These are phyloP conservation scores for Carpinus fangiana DNA, from an alignment of 306 rosid genomes.

Conservation along the genomic window DNA sequence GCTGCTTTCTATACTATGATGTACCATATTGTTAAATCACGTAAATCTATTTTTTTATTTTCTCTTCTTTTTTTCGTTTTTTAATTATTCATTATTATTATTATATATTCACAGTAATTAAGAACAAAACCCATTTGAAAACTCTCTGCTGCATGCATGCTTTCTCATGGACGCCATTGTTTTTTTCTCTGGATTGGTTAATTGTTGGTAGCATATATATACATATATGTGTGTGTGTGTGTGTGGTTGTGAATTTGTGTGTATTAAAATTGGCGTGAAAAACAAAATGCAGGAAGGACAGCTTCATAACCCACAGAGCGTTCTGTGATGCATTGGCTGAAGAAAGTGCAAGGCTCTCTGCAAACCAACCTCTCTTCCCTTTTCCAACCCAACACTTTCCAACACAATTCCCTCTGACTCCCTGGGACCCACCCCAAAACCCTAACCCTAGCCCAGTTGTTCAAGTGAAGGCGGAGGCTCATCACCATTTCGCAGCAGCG, in stretches of 20 bases:
- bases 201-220: neutral
- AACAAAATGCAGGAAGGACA: slow-evolving; percentile 68
- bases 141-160: neutral
- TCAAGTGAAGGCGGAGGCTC: slow-evolving; percentile 54
- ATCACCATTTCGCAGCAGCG: slow-evolving; percentile 16
- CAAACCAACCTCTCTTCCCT: slow-evolving; percentile 64
- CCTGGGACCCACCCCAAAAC: slow-evolving; percentile 73
- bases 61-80: no score
- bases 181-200: neutral
- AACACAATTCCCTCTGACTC: slow-evolving; percentile 29
- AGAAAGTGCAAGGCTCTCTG: slow-evolving; percentile 78
- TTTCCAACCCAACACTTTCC: slow-evolving; percentile 39
- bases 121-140: no score
- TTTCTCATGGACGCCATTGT: neutral
- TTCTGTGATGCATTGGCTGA: slow-evolving; percentile 96
- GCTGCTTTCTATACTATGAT: no score
- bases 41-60: no score
- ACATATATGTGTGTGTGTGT: no score
- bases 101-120: no score
- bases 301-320: slow-evolving; percentile 95
- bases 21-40: no score
- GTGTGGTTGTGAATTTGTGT: neutral
- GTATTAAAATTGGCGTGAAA: neutral
- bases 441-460: slow-evolving; percentile 51
- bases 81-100: no score